Conservation (phyloP, 495 filamentous ascomycete genomes). For the Xanthoparmelia taractica region DNA sequence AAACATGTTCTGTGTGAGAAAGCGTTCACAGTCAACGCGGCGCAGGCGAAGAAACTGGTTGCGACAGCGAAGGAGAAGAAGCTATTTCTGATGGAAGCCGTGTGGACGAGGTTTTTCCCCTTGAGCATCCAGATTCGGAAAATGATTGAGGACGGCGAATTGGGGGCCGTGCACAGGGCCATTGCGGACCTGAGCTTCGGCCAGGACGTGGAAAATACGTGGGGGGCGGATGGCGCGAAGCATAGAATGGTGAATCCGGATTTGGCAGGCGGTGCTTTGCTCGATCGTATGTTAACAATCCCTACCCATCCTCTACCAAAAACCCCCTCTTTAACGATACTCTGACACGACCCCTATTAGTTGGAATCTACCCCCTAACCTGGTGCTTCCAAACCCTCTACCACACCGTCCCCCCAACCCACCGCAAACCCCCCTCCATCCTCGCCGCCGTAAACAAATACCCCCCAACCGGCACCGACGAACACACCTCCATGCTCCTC, state of each 20-base stretch:
- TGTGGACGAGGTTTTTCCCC: slow-evolving; percentile 93
- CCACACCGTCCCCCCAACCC: slow-evolving; percentile 55
- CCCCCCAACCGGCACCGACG: slow-evolving; percentile 68
- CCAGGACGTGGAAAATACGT: slow-evolving; percentile 45
- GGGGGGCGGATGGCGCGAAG: slow-evolving; percentile 34
- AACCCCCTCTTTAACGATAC: neutral
- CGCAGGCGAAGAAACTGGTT: slow-evolving; percentile 66
- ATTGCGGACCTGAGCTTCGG: slow-evolving; percentile 60
- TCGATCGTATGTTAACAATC: slow-evolving; percentile 50
- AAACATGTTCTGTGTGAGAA: slow-evolving; percentile 94
- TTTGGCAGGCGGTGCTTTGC: slow-evolving; percentile 73
- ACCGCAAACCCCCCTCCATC: slow-evolving; percentile 48
- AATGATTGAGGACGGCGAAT: slow-evolving; percentile 56
- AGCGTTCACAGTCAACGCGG: slow-evolving; percentile 81
- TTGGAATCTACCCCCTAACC: slow-evolving; percentile 83
- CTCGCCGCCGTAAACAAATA: slow-evolving; percentile 60
- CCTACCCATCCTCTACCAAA: neutral
- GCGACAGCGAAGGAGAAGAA: slow-evolving; percentile 69
- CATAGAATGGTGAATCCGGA: slow-evolving; percentile 84
- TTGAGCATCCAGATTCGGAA: slow-evolving; percentile 67
- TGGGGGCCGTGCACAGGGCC: slow-evolving; percentile 72
- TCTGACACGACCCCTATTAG: slow-evolving; percentile 31
- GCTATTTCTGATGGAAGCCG: slow-evolving; percentile 93
- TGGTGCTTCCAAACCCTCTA: slow-evolving; percentile 94
- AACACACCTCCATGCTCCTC: slow-evolving; percentile 69